Evolutionary conservation across 2,329 filamentous ascomycete species (phyloP), one percentile per base, ranked within the genome.

Genomic region (Aspergillus latus): DNA sequence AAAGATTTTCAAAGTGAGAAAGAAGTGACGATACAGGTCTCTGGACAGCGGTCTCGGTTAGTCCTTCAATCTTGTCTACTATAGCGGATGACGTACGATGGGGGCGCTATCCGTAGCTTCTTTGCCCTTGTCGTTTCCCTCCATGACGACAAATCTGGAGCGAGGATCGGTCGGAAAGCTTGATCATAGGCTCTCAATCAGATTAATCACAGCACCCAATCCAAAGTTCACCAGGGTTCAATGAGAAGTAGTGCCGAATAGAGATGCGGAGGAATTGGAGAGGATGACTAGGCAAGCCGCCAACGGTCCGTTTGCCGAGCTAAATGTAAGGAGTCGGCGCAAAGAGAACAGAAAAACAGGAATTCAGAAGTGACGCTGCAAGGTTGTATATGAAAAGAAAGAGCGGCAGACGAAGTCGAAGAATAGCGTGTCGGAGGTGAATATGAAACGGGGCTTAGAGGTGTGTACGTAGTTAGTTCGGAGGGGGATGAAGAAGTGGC

Each of bases 1-100:
- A 70, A n/a, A 80, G 72, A 29, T 74, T 74, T 58, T 80, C 78
- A 53, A 80, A 80, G 59, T 79, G 76, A 30, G 78, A 79, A 45
- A 77, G 68, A 16, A 80, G 68, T 30, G 77, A 79, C 16, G 78
- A 80, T 4, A 80, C 78, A 3, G 78, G 77, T 68, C 72, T 76
- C 74, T 78, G 61, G 49, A 60, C 49, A 29, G 37, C 6, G 16
- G 26, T 21, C 8, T 34, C 2, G 13, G 32, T 60, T 55, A 58
- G 58, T n/a, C 15, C 46, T 29, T 10, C 2, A 1, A 30, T 11
- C 8, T 39, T 21, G 43, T 48, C 42, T 43, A 44, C 9, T 46
- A 52, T 53, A 21, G 58, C 46, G 59, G 59, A 57, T 58, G 55
- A 61, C 68, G 59, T 70, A 74, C 72, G 65, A 74, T 72, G 37